Base-by-base conservation (phyloP, 495 filamentous ascomycete genomes). In the Talaromyces liani region DNA sequence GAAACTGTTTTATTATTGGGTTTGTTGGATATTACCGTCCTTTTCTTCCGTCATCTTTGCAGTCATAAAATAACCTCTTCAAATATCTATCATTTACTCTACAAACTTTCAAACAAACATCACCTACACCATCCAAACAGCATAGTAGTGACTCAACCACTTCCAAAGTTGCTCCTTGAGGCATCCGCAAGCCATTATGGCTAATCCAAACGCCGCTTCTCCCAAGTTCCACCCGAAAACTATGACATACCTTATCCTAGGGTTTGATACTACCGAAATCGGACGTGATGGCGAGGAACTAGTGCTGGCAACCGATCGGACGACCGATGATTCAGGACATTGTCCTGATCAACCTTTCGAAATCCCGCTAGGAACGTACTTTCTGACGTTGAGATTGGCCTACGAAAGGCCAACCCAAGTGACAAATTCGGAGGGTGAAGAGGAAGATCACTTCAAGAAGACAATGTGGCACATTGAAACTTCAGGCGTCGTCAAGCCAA, bases 381-480 rank as follows among this genome's bases (percentile, higher is more conserved):
- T 39, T 39, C 12, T 39, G 34, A 39, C 34, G 3, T 14, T 39
- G 12, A 14, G 31, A 33, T 33, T 33, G 7, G 31, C 31, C 31
- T 33, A 33, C 31, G 31, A 33, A 10, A 10, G 2, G 9, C 31
- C 31, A 33, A 33, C 0, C 31, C 0, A 33, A 7, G 31, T 33
- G 31, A 10, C 31, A 33, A 33, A 33, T 10, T 33, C 31, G 9
- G 31, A 33, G 31, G 31, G 31, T 33, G 6, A 33, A 10, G 2
- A 33, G 31, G 31, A 8, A 10, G 27, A 57, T 29, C 54, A 57
- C 8, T 57, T 31, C 54, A 9, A 57, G 24, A 57, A 31, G 54
- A 31, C 22, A 57, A 31, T 57, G 24, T 57, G 54, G 54, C 24
- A 57, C 9, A 57, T 57, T 12, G 54, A 57, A 57, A 29, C 54